These are phyloP conservation scores for Chimonanthus praecox DNA, from an alignment of 164 flowering plant genomes.

Conservation along the genomic window DNA sequence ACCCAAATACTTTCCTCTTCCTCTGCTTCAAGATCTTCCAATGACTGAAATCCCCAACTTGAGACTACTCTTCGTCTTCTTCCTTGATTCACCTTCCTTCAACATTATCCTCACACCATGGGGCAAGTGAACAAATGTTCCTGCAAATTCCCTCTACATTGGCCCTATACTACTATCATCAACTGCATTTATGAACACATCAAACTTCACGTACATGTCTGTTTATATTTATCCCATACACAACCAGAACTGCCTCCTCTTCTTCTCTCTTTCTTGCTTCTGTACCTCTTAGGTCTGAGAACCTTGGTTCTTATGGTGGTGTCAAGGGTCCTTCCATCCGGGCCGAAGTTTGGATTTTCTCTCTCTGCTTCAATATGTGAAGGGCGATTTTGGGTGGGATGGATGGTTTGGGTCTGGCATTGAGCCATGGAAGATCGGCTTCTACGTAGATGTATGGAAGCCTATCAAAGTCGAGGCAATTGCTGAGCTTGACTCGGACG, in stretches of 20 bases:
- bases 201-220: conserved; percentile 23
- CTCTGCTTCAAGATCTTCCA: conserved; percentile 26
- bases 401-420: conserved; percentile 23
- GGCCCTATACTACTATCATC: too few species aligned
- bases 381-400: conserved; percentile 20
- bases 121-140: conserved; percentile 17
- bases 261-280: conserved; percentile 4
- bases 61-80: conserved; percentile 12
- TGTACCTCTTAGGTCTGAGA: background rate
- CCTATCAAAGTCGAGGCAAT: conserved; percentile 15
- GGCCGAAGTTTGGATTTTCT: conserved; percentile 6
- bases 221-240: conserved; percentile 16
- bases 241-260: conserved; percentile 12
- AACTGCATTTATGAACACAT: conserved; percentile 18
- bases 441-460: conserved; percentile 16
- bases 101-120: conserved; percentile 13
- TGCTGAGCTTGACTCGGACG: conserved; percentile 13
- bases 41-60: conserved; percentile 24
- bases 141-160: conserved; percentile 29
- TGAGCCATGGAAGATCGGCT: conserved; percentile 17
- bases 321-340: conserved; percentile 11
- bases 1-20: conserved; percentile 25
- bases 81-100: conserved; percentile 11
- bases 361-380: conserved; percentile 13
- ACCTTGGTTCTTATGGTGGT: conserved; percentile 10